phyloP scores from a whole-genome alignment of 352 stramenopile genomes.

The Globisporangium echinulatum region DNA sequence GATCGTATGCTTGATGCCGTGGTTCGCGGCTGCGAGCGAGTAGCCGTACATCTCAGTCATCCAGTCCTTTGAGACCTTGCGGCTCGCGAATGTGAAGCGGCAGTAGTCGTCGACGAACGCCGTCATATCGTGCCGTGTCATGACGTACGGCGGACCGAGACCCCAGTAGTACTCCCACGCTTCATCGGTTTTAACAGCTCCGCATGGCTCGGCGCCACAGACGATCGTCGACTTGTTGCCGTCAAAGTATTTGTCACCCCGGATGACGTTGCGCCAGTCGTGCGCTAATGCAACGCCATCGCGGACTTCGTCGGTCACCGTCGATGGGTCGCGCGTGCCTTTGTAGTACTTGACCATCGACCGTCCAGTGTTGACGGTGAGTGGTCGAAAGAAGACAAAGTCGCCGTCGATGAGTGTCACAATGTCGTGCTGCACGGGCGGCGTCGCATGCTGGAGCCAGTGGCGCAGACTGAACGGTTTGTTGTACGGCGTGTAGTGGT shows the following conservation, averaged over 20 bases:
- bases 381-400: slow-evolving; percentile 17
- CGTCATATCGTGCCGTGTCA: slow-evolving; percentile 22
- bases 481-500: slow-evolving; percentile 48
- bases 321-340: slow-evolving; percentile 8
- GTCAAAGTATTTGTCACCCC: slow-evolving; percentile 3
- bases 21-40: slow-evolving; percentile 17
- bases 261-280: slow-evolving; percentile 14
- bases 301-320: slow-evolving; percentile 12
- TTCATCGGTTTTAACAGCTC: slow-evolving; percentile 8
- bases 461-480: slow-evolving; percentile 47
- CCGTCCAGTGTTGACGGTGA: slow-evolving; percentile 22
- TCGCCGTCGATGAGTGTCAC: slow-evolving; percentile 12
- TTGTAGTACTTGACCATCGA: slow-evolving; percentile 19
- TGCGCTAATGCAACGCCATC: slow-evolving; percentile 21
- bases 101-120: slow-evolving; percentile 24
- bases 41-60: slow-evolving; percentile 33
- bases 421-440: slow-evolving; percentile 29
- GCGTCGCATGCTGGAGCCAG: slow-evolving; percentile 37
- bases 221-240: slow-evolving; percentile 7
- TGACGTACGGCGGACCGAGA: slow-evolving; percentile 27
- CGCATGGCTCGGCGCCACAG: slow-evolving; percentile 13
- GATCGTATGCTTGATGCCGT: slow-evolving; percentile 27
- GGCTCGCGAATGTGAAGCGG: slow-evolving; percentile 13
- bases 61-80: slow-evolving; percentile 17
- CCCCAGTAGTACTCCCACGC: slow-evolving; percentile 20